These are phyloP conservation scores for Chrysoporthe deuterocubensis DNA, from an alignment of 2,329 filamentous ascomycete species.

Conservation along the genomic window DNA sequence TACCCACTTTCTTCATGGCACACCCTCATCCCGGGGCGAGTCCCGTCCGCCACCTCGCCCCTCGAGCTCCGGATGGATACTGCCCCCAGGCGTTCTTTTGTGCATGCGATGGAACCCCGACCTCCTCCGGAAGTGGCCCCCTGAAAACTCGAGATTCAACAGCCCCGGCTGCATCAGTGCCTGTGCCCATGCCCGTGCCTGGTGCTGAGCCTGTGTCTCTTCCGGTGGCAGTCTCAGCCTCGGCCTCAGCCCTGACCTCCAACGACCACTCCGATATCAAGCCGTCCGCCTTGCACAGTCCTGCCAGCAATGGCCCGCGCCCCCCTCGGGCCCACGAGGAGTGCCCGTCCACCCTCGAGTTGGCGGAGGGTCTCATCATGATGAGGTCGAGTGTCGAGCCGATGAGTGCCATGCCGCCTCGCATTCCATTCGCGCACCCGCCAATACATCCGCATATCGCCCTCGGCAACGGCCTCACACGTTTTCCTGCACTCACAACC, in stretches of 20 bases:
- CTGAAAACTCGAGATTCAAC: background rate
- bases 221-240: background rate
- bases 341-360: slow-evolving; percentile 21
- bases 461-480: slow-evolving; percentile 10
- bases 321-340: background rate
- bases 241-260: slow-evolving; percentile 9
- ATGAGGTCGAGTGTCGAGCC: slow-evolving; percentile 27
- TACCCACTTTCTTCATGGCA: slow-evolving; percentile 23
- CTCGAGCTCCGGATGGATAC: slow-evolving; percentile 9
- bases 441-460: slow-evolving; percentile 2
- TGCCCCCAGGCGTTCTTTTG: slow-evolving; percentile 26
- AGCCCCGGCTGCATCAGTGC: background rate
- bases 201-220: background rate
- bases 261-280: background rate
- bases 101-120: slow-evolving; percentile 16
- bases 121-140: background rate
- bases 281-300: background rate
- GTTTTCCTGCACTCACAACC: background rate
- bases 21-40: slow-evolving; percentile 20
- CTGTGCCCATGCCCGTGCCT: background rate
- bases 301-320: slow-evolving; percentile 6
- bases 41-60: slow-evolving; percentile 14
- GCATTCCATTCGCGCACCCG: slow-evolving; percentile 14
- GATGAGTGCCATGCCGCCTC: slow-evolving; percentile 22
- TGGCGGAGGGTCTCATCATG: slow-evolving; percentile 26